Percentiles rank a stretch among this genome's conserved stretches.
These are phyloP conservation scores for Capsaspora owczarzaki DNA, from an alignment of 78 protist genomes.

Conservation along the genomic window DNA sequence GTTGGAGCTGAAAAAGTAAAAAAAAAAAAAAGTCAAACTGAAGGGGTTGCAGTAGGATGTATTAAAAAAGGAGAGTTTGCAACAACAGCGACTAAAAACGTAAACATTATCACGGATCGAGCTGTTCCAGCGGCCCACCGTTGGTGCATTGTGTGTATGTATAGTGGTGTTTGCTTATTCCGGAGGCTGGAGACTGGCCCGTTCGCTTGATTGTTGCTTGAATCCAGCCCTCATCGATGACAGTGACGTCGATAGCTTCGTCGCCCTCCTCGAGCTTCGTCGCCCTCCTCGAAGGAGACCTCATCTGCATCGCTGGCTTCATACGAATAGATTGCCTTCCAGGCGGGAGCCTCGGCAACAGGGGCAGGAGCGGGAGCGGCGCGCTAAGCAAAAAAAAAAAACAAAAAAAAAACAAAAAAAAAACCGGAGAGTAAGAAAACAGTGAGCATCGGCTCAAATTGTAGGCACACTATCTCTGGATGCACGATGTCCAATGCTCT, in stretches of 20 bases:
- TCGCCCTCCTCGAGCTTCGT: neutral
- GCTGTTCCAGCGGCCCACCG: too few relatives aligned
- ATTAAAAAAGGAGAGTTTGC: too few relatives aligned
- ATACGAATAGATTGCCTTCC: neutral
- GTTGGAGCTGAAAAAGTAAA: too few relatives aligned
- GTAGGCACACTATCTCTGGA: neutral
- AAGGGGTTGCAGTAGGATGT: too few relatives aligned
- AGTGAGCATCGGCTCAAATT: neutral
- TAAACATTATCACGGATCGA: too few relatives aligned
- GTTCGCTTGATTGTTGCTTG: neutral
- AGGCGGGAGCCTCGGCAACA: neutral
- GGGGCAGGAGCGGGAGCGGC: neutral
- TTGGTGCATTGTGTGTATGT: too few relatives aligned
- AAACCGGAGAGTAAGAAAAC: neutral
- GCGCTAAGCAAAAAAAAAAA: neutral
- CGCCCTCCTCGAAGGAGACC: slow-evolving; percentile 6
- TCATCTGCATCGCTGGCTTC: neutral
- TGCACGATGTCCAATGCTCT: too few relatives aligned
- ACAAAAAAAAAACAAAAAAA: neutral
- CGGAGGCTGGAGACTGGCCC: neutral
- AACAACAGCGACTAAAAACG: too few relatives aligned
- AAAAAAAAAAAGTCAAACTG: too few relatives aligned
- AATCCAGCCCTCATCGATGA: slow-evolving; percentile 7
- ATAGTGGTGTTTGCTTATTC: neutral
- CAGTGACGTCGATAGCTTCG: neutral